Evolutionary conservation across 148 eudicot species (phyloP).

Genomic region (Dianthus caryophyllus): DNA sequence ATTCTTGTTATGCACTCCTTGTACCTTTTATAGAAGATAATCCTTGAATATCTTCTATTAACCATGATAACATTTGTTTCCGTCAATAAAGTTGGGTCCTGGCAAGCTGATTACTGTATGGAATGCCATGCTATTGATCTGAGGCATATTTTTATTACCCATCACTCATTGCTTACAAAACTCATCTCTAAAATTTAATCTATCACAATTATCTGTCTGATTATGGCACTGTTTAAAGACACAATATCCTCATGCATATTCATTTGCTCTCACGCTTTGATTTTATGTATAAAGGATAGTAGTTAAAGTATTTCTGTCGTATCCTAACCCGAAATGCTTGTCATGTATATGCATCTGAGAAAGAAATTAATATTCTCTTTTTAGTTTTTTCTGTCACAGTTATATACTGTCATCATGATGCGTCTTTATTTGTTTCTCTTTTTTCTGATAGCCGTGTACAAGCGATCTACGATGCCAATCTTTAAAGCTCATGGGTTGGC

Average conservation of each 20-base stretch:
- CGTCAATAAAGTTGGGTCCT: background rate
- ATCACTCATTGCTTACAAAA: background rate
- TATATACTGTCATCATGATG: background rate
- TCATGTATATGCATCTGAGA: background rate
- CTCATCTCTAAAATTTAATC: background rate
- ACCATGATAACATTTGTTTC: background rate
- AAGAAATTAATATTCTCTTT: background rate
- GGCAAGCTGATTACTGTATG: background rate
- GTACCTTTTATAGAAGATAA: background rate
- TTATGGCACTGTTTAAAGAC: background rate
- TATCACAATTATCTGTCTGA: background rate
- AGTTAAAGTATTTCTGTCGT: background rate
- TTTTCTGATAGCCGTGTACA: slow-evolving; percentile 69
- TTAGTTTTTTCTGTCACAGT: background rate
- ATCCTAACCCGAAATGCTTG: background rate
- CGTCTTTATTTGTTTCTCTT: slow-evolving; percentile 15
- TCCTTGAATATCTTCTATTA: background rate
- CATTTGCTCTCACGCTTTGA: background rate
- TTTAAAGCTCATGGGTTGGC: slow-evolving; percentile 83
- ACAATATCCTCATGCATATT: background rate
- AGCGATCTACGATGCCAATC: slow-evolving; percentile 77
- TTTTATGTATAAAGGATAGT: background rate
- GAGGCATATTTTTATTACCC: background rate
- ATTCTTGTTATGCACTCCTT: background rate
- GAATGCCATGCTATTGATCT: background rate